Conservation (phyloP, 1,284 basidiomycete species). For the Amylostereum chailletii region DNA sequence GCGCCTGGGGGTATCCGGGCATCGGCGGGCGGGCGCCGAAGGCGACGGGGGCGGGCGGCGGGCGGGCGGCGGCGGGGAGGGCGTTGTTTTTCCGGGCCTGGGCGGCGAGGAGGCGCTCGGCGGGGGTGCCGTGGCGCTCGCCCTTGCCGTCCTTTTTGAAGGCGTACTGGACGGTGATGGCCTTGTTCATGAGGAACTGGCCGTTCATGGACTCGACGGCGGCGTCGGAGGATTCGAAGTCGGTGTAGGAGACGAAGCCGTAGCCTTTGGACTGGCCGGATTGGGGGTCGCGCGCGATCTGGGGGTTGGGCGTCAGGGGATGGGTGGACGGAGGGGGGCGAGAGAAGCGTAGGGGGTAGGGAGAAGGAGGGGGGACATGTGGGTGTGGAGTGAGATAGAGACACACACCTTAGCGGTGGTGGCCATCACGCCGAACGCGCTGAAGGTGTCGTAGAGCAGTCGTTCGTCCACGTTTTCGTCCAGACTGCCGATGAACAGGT, state of each 20-base stretch:
- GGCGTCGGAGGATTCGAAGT: slow-evolving; percentile 95
- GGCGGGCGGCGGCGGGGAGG: slow-evolving; percentile 64
- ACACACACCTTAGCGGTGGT: slow-evolving; percentile 85
- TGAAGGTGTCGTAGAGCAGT: slow-evolving; percentile 90
- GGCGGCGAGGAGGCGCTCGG: slow-evolving; percentile 89
- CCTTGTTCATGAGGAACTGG: slow-evolving; percentile 97
- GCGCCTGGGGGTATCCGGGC: slow-evolving; percentile 51
- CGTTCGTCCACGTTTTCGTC: slow-evolving; percentile 93
- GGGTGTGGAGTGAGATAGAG: slow-evolving; percentile 2
- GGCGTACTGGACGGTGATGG: slow-evolving; percentile 93
- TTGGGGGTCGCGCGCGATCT: slow-evolving; percentile 88
- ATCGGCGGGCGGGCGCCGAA: slow-evolving; percentile 57
- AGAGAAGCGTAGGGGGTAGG: no score
- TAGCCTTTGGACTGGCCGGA: slow-evolving; percentile 90
- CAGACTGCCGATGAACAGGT: slow-evolving; percentile 92
- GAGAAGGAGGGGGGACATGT: no score
- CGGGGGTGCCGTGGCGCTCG: slow-evolving; percentile 91
- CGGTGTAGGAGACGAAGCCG: slow-evolving; percentile 94
- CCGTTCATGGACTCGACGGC: slow-evolving; percentile 96
- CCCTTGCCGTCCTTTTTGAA: slow-evolving; percentile 99
- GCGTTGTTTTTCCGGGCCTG: slow-evolving; percentile 95
- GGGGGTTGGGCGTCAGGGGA: slow-evolving; percentile 1
- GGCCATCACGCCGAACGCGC: slow-evolving; percentile 88
- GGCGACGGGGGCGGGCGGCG: slow-evolving; percentile 56
- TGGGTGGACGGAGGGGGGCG: not conserved